Conservation (phyloP, 495 filamentous ascomycete species). For the Platismatia glauca region DNA sequence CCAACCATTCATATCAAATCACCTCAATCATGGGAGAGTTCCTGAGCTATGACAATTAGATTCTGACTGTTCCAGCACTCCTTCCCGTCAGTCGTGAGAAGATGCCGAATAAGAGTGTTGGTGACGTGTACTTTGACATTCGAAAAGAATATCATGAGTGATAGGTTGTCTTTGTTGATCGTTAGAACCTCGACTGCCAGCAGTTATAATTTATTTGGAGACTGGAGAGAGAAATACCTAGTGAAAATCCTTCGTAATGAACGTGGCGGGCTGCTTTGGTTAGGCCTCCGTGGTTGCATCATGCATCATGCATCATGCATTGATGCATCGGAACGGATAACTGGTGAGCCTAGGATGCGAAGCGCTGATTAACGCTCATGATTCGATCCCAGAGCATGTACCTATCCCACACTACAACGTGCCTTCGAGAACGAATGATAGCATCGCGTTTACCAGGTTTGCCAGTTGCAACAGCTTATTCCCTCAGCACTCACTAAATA, state of each 20-base stretch:
- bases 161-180: too few relatives aligned
- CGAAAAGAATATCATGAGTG: not conserved
- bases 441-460: conserved; percentile 20
- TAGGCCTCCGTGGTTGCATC: not conserved
- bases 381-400: conserved; percentile 17
- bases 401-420: conserved; percentile 7
- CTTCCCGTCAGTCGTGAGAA: not conserved
- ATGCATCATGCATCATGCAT: conserved; percentile 13
- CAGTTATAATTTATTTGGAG: not conserved
- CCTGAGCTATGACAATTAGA: not conserved
- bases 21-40: not conserved
- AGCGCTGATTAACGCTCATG: conserved; percentile 18
- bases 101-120: not conserved
- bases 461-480: conserved; percentile 4
- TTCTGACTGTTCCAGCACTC: not conserved
- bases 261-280: not conserved
- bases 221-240: too few relatives aligned
- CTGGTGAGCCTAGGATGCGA: conserved; percentile 16
- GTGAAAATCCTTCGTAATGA: not conserved
- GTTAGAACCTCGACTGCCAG: not conserved
- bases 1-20: not conserved
- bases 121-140: not conserved
- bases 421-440: conserved; percentile 20
- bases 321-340: conserved; percentile 21
- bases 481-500: not conserved